A percentile compares a stretch with the other conserved stretches of the same genome.
Conservation (phyloP, 176 grass and related monocot genomes). For the Puccinellia tenuiflora region DNA sequence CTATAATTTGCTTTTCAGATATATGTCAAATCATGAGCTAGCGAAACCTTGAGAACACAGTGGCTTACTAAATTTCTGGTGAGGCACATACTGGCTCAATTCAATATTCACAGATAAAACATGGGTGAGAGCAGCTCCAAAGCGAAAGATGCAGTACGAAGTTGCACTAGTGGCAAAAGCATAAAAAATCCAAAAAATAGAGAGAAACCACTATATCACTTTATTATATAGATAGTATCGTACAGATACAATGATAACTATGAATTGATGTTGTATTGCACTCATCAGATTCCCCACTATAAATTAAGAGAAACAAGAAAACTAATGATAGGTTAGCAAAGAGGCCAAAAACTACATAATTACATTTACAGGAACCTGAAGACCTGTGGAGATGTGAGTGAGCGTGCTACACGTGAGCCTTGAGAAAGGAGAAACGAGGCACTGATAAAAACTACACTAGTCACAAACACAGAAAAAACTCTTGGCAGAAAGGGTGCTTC, state of each 20-base stretch:
- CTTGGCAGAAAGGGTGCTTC: no score
- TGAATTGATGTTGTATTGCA: background rate
- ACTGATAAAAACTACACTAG: background rate
- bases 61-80: no score
- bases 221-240: constrained; percentile 23
- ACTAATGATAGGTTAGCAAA: constrained; percentile 8
- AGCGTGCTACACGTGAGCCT: background rate
- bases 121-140: no score
- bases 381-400: background rate
- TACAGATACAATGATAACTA: constrained; percentile 21
- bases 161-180: no score
- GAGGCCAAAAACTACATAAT: constrained; percentile 32
- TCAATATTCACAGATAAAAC: no score
- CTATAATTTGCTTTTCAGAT: no score
- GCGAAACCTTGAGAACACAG: no score
- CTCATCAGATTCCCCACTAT: background rate
- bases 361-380: constrained; percentile 35
- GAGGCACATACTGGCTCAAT: no score
- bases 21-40: no score
- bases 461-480: background rate
- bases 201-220: background rate
- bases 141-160: no score
- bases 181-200: no score
- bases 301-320: background rate
- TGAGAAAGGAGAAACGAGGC: background rate